Conservation (phyloP, 2,329 filamentous ascomycete species). For the Dothistroma pini region DNA sequence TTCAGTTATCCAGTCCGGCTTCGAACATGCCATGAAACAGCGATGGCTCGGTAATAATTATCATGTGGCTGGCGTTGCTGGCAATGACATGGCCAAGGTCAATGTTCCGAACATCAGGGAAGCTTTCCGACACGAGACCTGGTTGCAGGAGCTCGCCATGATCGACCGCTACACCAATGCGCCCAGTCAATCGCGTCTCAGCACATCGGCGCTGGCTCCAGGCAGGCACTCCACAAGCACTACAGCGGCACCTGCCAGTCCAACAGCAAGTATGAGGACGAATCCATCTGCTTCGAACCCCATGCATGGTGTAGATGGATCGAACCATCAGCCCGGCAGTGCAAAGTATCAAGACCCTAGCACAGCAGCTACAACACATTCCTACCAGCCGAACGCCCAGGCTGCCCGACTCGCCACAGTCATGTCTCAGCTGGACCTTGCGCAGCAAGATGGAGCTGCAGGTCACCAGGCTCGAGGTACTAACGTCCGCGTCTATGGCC, state of each 20-base stretch:
- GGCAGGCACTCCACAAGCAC: slow-evolving; percentile 14
- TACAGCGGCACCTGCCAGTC: slow-evolving; percentile 29
- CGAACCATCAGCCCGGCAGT: slow-evolving; percentile 16
- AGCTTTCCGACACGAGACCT: slow-evolving; percentile 82
- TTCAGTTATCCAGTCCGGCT: slow-evolving; percentile 91
- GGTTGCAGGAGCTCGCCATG: slow-evolving; percentile 80
- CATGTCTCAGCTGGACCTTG: background rate
- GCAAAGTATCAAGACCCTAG: slow-evolving; percentile 21
- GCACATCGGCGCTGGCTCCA: slow-evolving; percentile 30
- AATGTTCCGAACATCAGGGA: slow-evolving; percentile 93
- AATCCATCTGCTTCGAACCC: slow-evolving; percentile 39
- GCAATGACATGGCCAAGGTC: slow-evolving; percentile 91
- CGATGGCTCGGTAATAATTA: slow-evolving; percentile 84
- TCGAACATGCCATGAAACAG: slow-evolving; percentile 82
- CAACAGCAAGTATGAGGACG: slow-evolving; percentile 40
- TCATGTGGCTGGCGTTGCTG: slow-evolving; percentile 70
- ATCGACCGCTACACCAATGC: slow-evolving; percentile 42
- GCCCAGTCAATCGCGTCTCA: slow-evolving; percentile 18
- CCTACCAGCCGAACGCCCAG: slow-evolving; percentile 32
- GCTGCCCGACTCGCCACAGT: slow-evolving; percentile 35
- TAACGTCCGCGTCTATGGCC: slow-evolving; percentile 7
- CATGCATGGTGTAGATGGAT: slow-evolving; percentile 23
- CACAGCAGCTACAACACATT: slow-evolving; percentile 31
- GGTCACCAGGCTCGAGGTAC: slow-evolving; percentile 13
- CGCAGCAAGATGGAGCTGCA: slow-evolving; percentile 17